Base-by-base conservation (phyloP, 768 basidiomycete genomes). In the Cystofilobasidium bisporidii region DNA sequence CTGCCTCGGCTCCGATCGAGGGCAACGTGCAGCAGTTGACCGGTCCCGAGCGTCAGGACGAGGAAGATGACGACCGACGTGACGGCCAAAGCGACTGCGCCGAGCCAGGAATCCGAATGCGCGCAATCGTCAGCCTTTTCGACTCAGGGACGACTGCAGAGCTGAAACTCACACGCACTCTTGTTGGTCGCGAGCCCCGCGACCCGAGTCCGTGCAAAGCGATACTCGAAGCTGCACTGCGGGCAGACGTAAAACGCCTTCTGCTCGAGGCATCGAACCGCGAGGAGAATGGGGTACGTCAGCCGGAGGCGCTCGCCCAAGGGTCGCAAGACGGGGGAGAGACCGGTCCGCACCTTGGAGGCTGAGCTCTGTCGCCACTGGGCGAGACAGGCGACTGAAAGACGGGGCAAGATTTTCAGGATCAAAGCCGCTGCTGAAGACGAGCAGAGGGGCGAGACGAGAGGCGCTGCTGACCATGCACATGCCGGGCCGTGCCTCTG, bases 151-250 rank as follows among this genome's bases (percentile, higher is more conserved):
- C n/a, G n/a, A n/a, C n/a, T n/a, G n/a, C n/a, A n/a, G n/a, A n/a
- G n/a, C n/a, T n/a, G n/a, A n/a, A n/a, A n/a, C n/a, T n/a, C 24
- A 3, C 2, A 41, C 58, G 33, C 22, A 68, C 67, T 22, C 22
- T 24, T 26, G 28, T 68, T 68, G 9, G 67, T 57, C 12, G 67
- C 67, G 22, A 68, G 56, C 0, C 67, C 67, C 0, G 55, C 45
- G 56, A 68, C 40, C 8, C 61, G 38, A 9, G 67, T 68, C 18
- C 67, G 60, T 2, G 67, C 38, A 24, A 68, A 68, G 17, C 55
- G 61, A 32, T 68, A 68, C 30, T 63, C n/a, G 33, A 57, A 63
- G 9, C 32, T 10, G 22, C 67, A 68, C 43, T 68, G 67, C 3
- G 26, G 20, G 38, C 67, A 68, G 0, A n/a, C 43, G 50, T 59